A percentile compares a stretch with the other conserved stretches of the same genome.
phyloP scores from a whole-genome alignment of 2,329 filamentous ascomycete genomes.

The Tothia fuscella region DNA sequence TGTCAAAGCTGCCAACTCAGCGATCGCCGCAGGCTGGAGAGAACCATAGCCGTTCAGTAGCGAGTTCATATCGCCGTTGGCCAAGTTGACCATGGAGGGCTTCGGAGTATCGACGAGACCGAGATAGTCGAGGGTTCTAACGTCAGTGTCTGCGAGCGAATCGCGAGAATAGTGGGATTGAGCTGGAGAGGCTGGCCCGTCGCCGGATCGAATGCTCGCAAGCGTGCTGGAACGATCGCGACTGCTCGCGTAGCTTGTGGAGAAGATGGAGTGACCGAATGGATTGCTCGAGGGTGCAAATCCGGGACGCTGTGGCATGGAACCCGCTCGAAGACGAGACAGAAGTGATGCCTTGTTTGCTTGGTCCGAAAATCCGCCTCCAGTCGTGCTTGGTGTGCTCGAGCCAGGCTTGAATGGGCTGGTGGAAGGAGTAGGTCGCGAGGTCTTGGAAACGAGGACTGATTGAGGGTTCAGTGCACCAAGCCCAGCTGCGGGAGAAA shows the following conservation, averaged over 20 bases:
- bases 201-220: slow-evolving; percentile 77
- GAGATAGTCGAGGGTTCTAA: slow-evolving; percentile 89
- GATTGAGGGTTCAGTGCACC: slow-evolving; percentile 43
- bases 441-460: slow-evolving; percentile 59
- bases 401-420: slow-evolving; percentile 69
- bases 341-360: slow-evolving; percentile 55
- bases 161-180: slow-evolving; percentile 80
- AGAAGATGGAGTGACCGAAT: slow-evolving; percentile 83
- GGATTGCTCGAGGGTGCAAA: slow-evolving; percentile 48
- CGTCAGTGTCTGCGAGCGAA: slow-evolving; percentile 73
- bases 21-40: slow-evolving; percentile 50
- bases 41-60: slow-evolving; percentile 36
- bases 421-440: slow-evolving; percentile 73
- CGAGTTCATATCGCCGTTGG: slow-evolving; percentile 35
- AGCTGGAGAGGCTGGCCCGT: slow-evolving; percentile 76
- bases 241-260: slow-evolving; percentile 68
- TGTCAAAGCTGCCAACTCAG: slow-evolving; percentile 62
- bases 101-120: slow-evolving; percentile 90
- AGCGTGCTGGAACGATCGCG: slow-evolving; percentile 80
- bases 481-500: slow-evolving; percentile 62
- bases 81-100: slow-evolving; percentile 60
- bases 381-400: slow-evolving; percentile 22
- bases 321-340: slow-evolving; percentile 79
- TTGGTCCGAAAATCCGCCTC: not conserved
- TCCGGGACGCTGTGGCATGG: slow-evolving; percentile 79